A percentile compares a stretch with the other conserved stretches of the same genome.
Evolutionary conservation across 2,329 filamentous ascomycete genomes (phyloP).

Genomic region (Penicillium sp.): DNA sequence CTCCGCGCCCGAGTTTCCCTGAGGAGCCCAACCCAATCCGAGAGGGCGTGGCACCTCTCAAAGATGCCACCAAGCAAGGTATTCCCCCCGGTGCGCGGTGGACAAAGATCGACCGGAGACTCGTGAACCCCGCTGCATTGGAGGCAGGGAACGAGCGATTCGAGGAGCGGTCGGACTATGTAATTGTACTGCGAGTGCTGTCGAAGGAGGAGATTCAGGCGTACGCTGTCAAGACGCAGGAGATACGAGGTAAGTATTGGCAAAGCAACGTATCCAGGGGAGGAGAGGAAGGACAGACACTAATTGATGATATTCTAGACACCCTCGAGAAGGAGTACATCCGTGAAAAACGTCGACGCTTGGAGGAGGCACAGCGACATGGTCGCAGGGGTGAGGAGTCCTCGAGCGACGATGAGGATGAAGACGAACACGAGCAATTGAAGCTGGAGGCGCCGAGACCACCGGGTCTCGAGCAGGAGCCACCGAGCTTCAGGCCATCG

Average conservation of each 20-base stretch:
- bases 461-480: constrained; percentile 12
- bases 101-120: constrained; percentile 85
- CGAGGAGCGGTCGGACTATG: constrained; percentile 87
- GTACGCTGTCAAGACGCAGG: constrained; percentile 75
- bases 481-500: constrained; percentile 15
- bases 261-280: background rate
- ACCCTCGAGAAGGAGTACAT: constrained; percentile 38
- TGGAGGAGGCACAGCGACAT: constrained; percentile 44
- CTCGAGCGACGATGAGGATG: constrained; percentile 40
- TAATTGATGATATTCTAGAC: constrained; percentile 28
- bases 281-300: background rate
- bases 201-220: constrained; percentile 86
- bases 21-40: constrained; percentile 79
- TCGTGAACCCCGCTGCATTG: constrained; percentile 86
- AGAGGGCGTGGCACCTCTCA: constrained; percentile 90
- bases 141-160: constrained; percentile 85
- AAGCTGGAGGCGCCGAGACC: constrained; percentile 37
- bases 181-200: constrained; percentile 86
- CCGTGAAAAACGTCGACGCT: constrained; percentile 38
- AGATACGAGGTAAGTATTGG: constrained; percentile 67
- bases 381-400: constrained; percentile 30
- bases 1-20: constrained; percentile 77
- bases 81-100: constrained; percentile 78
- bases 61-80: constrained; percentile 71
- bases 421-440: constrained; percentile 28